Evolutionary conservation across 148 eudicot genomes (phyloP), one percentile per base, ranked within the genome.

Genomic region (Selenicereus undatus): DNA sequence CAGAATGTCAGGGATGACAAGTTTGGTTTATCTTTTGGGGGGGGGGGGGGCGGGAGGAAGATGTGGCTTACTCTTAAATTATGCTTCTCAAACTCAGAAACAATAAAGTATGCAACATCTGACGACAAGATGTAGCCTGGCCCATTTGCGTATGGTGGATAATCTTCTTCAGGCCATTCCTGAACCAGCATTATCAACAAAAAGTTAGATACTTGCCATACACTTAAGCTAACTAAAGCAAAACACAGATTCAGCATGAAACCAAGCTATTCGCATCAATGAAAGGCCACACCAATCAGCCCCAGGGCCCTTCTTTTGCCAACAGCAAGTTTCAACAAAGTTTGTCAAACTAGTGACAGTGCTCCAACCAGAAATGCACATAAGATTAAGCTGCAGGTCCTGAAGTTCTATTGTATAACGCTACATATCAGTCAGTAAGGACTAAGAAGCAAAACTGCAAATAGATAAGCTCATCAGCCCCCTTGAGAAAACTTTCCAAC

Each of bases 131-230:
- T 87, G 90, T 95, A 95, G 80, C 97, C 99, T n/a, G 97, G 97
- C 12, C 99, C 99, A 84, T 95, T 91, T 69, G 99, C 99, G 60
- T 93, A 95, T 71, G 93, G 91, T 71, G 99, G 99, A 83, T 95
- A 95, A 64, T 81, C 91, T 86, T 92, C 99, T 82, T 91, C 94
- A 29, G 97, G 93, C 99, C 99, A 96, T 83, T 96, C 99, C 99
- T 96, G 85, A 75, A 84, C 27, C 51, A 77, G 22, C 16, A 22
- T 77, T 5, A 8, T 35, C 39, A 36, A 78, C 12, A 7, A 81
- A 39, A 78, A 54, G 64, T 81, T 78, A 74, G 79, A 54, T 12
- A 60, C 11, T 42, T 48, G 5, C 16, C 14, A 48, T 29, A 54
- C 17, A 20, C 18, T 50, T 6, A 48, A 22, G 58, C 8, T 65